These are phyloP conservation scores for Apophysomyces elegans DNA, from an alignment of 371 early-diverging fungal genomes.

Conservation along the genomic window DNA sequence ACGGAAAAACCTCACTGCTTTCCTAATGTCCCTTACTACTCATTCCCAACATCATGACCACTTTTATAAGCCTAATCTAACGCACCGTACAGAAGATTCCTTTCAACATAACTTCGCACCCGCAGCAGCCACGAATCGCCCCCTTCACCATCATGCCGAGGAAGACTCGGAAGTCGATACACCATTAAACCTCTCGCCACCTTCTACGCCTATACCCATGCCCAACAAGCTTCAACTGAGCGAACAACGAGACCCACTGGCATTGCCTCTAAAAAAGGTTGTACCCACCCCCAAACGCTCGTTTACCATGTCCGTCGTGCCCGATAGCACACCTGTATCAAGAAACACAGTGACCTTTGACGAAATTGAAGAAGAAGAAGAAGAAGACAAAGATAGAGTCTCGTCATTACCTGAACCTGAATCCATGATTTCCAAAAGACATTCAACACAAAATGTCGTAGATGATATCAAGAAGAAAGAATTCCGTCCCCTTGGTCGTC, in stretches of 20 bases:
- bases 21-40: neutral
- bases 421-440: slow-evolving; percentile 13
- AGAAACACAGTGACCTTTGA: slow-evolving; percentile 4
- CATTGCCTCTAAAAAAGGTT: neutral
- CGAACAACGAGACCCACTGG: slow-evolving; percentile 9
- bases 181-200: slow-evolving; percentile 27
- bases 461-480: slow-evolving; percentile 5
- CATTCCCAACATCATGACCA: slow-evolving; percentile 14
- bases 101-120: slow-evolving; percentile 7
- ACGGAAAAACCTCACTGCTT: too few relatives aligned
- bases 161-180: slow-evolving; percentile 13
- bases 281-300: slow-evolving; percentile 20
- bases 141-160: slow-evolving; percentile 11
- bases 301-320: slow-evolving; percentile 26
- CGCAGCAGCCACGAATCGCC: slow-evolving; percentile 10
- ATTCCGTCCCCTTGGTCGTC: slow-evolving; percentile 28
- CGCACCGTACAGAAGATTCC: slow-evolving; percentile 6
- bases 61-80: slow-evolving; percentile 5
- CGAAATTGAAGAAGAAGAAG: neutral
- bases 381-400: slow-evolving; percentile 14
- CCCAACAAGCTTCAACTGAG: slow-evolving; percentile 5
- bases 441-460: slow-evolving; percentile 14
- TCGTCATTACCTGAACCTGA: slow-evolving; percentile 12
- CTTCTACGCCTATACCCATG: slow-evolving; percentile 28
- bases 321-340: neutral